Evolutionary conservation across 2,329 filamentous ascomycete species (phyloP), one percentile per base, ranked within the genome.

Genomic region (Fusarium stilboides): DNA sequence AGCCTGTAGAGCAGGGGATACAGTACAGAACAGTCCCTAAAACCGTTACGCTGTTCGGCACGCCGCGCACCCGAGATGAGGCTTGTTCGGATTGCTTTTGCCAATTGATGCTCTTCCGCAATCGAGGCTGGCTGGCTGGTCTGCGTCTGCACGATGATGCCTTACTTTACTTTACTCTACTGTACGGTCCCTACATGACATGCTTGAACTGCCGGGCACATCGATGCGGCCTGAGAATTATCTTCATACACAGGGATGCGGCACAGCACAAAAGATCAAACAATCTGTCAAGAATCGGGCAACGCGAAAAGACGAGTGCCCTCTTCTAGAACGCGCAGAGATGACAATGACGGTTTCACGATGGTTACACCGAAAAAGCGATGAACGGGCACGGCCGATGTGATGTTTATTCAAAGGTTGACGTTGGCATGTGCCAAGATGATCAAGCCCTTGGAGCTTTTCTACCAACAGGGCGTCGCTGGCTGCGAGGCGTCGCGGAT

Each of bases 11-110:
- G 39, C 56, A 64, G 57, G 70, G 62, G 56, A 36, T 31, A 24
- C 22, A 24, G 22, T 22, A 26, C 51, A 39, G 37, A 19, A 52
- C 28, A 42, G 26, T 40, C 46, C 37, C 33, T 17, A 36, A 37
- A 56, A 36, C 37, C 49, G 55, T 55, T 55, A 49, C 58, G 49
- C 57, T 63, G 20, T 40, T 56, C 64, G 28, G 62, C 31, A 53
- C 53, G 60, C 57, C 55, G 62, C 57, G 56, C 58, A 65, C 46
- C 69, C 64, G 67, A 74, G 60, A 74, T 75, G 72, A 75, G 68
- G 53, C 49, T 49, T 57, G 47, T 42, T 13, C 36, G 26, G 44
- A 46, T 73, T 74, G 68, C 70, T 73, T 73, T 72, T 74, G 57
- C 53, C 46, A 47, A 34, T 61, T 68, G 55, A 62, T 56, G 44